Percentiles rank a stretch among this genome's conserved stretches.
phyloP scores from a whole-genome alignment of 2,329 filamentous ascomycete genomes.

The Acarospora socialis region DNA sequence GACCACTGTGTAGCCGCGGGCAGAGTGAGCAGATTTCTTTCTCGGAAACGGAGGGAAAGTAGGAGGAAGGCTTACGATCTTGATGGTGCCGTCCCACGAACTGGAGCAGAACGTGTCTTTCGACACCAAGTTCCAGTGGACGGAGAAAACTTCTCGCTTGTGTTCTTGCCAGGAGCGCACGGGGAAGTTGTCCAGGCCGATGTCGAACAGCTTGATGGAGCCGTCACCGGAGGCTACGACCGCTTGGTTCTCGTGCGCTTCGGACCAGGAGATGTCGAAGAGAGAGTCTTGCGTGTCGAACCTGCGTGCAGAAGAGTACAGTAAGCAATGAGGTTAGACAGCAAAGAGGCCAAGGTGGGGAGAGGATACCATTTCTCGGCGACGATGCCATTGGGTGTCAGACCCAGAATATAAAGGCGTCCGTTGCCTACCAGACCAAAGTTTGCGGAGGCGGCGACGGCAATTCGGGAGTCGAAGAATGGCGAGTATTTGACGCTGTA shows the following conservation, averaged over 20 bases:
- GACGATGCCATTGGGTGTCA: constrained; percentile 71
- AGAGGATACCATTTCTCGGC: constrained; percentile 60
- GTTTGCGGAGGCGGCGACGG: constrained; percentile 81
- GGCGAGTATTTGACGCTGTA: constrained; percentile 97
- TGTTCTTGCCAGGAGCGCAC: constrained; percentile 90
- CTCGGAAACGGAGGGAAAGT: neutral
- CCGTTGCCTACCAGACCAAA: constrained; percentile 97
- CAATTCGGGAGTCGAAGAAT: constrained; percentile 89
- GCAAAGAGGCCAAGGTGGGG: neutral
- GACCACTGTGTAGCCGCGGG: constrained; percentile 49
- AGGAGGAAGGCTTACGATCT: constrained; percentile 44
- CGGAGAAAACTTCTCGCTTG: constrained; percentile 80
- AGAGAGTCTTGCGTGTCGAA: constrained; percentile 96
- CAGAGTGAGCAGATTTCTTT: neutral
- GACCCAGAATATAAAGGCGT: constrained; percentile 65
- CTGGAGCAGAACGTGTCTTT: constrained; percentile 85
- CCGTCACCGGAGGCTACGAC: constrained; percentile 84
- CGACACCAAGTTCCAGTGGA: constrained; percentile 79
- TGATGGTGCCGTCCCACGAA: constrained; percentile 93
- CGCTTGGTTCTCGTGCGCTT: constrained; percentile 90
- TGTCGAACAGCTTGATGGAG: constrained; percentile 86
- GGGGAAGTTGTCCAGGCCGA: constrained; percentile 66
- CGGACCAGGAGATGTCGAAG: constrained; percentile 90
- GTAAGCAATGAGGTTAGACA: neutral
- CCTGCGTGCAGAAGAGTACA: constrained; percentile 28